Conservation (phyloP, 2,329 filamentous ascomycete species). For the Tolypocladium album region DNA sequence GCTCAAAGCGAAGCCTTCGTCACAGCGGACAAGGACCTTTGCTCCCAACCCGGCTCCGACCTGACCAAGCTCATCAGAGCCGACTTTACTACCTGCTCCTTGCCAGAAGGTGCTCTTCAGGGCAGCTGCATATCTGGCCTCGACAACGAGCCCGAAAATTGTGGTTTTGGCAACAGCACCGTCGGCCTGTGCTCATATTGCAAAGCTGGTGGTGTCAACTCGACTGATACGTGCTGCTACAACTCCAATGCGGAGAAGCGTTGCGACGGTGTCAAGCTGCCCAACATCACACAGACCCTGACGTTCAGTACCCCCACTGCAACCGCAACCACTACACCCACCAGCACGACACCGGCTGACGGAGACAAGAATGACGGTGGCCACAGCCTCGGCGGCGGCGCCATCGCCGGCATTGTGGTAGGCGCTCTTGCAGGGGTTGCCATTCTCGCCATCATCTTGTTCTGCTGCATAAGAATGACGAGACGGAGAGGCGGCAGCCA, state of each 20-base stretch:
- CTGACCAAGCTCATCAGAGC: constrained; percentile 72
- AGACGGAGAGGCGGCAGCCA: constrained; percentile 50
- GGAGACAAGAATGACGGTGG: constrained; percentile 17
- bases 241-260: constrained; percentile 63
- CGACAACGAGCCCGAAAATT: constrained; percentile 75
- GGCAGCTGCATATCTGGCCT: constrained; percentile 65
- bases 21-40: constrained; percentile 61
- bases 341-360: constrained; percentile 7
- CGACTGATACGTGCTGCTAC: constrained; percentile 91
- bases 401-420: constrained; percentile 83
- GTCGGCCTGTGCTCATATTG: constrained; percentile 83
- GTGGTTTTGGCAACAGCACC: constrained; percentile 65
- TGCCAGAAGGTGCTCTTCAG: constrained; percentile 70
- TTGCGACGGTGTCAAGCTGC: constrained; percentile 69
- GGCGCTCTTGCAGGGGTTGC: constrained; percentile 64
- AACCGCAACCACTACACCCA: constrained; percentile 27
- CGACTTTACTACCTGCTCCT: constrained; percentile 82
- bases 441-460: constrained; percentile 57
- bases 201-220: constrained; percentile 70
- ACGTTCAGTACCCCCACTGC: constrained; percentile 40
- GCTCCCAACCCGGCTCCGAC: constrained; percentile 52
- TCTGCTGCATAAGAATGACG: constrained; percentile 46
- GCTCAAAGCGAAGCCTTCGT: constrained; percentile 85
- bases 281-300: constrained; percentile 61
- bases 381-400: constrained; percentile 59